Percentiles rank a stretch among this genome's conserved stretches.
Conservation (phyloP, 163 green algal species). For the Chlamydomonas reinhardtii region DNA sequence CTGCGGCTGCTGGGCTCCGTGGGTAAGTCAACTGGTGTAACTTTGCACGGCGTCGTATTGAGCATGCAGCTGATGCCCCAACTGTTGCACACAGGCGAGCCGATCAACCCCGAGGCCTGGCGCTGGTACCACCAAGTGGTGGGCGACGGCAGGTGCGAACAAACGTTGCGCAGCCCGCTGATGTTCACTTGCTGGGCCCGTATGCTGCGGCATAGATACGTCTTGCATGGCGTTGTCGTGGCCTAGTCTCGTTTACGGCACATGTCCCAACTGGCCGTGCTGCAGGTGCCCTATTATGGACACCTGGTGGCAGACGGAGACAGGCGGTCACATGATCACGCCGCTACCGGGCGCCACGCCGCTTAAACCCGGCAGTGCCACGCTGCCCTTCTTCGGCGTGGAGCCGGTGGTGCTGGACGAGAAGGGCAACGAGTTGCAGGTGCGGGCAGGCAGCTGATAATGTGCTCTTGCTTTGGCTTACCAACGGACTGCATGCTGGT, state of each 20-base stretch:
- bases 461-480: no score
- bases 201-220: no score
- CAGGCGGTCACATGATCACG: constrained; percentile 89
- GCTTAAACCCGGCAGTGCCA: constrained; percentile 86
- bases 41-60: no score
- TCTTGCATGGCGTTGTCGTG: no score
- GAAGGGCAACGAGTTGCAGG: constrained; percentile 64
- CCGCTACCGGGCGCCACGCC: constrained; percentile 80
- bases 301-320: constrained; percentile 96
- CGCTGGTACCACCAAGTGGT: constrained; percentile 70
- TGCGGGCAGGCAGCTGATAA: no score
- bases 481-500: no score
- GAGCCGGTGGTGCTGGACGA: constrained; percentile 82
- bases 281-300: constrained; percentile 89
- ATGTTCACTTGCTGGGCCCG: no score
- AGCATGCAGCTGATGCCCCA: no score
- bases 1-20: constrained; percentile 84
- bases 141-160: constrained; percentile 53
- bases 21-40: constrained; percentile 36
- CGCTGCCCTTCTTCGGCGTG: constrained; percentile 91
- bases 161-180: no score
- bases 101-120: constrained; percentile 92
- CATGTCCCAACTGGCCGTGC: no score
- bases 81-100: constrained; percentile 60
- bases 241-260: no score